phyloP scores from a whole-genome alignment of 768 basidiomycete genomes.

The Phlegmacium glaucopus region DNA sequence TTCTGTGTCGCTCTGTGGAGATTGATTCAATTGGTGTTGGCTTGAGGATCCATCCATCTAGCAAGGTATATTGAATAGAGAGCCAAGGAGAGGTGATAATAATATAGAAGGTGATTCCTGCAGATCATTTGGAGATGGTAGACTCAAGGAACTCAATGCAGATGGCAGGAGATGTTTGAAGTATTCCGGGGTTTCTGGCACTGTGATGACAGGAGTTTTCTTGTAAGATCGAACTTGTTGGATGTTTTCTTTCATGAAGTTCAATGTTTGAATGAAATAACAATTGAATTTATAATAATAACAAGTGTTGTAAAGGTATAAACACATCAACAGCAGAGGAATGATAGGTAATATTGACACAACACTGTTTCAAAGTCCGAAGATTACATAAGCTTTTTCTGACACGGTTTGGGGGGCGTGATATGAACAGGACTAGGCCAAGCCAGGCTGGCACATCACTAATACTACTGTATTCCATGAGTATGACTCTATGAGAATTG shows the following conservation, averaged over 20 bases:
- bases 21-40: too few relatives aligned
- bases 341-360: not conserved
- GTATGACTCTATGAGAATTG: too few relatives aligned
- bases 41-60: not conserved
- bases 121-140: not conserved
- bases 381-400: not conserved
- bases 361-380: not conserved
- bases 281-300: not conserved
- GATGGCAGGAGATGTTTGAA: not conserved
- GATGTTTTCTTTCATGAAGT: not conserved
- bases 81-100: not conserved
- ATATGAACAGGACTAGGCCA: not conserved
- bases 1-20: too few relatives aligned
- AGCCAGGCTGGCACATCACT: too few relatives aligned
- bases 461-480: too few relatives aligned
- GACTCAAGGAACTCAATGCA: not conserved
- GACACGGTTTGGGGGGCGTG: not conserved
- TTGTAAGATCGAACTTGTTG: conserved; percentile 1
- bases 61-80: not conserved
- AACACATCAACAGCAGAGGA: not conserved
- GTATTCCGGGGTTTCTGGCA: not conserved
- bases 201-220: conserved; percentile 4
- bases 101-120: too few relatives aligned
- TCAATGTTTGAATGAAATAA: not conserved
- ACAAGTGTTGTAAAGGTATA: not conserved